Conservation (phyloP, 352 stramenopile genomes). For the Phytopythium oedochilum region DNA sequence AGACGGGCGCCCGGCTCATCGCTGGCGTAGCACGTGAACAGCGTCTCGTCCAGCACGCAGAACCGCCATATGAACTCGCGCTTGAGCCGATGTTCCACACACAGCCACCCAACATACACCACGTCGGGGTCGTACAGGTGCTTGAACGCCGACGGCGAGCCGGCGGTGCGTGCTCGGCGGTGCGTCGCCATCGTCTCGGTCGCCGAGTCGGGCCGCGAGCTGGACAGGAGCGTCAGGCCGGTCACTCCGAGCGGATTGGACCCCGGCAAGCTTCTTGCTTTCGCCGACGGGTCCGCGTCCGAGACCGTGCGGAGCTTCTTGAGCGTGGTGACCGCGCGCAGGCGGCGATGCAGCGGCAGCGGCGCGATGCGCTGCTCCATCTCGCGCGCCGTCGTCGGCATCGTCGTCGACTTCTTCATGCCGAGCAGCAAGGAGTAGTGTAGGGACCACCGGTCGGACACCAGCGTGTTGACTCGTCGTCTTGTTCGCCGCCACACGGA, state of each 20-base stretch:
- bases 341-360: not conserved
- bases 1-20: conserved; percentile 5
- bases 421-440: not conserved
- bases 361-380: conserved; percentile 1
- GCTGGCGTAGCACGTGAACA: conserved; percentile 22
- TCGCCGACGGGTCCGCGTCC: not conserved
- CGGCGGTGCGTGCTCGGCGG: not conserved
- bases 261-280: not conserved
- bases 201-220: not conserved
- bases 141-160: conserved; percentile 5
- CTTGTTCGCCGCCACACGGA: not conserved
- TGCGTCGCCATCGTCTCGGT: not conserved
- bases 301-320: conserved; percentile 7
- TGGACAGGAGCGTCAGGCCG: not conserved
- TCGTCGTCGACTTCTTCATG: conserved; percentile 16
- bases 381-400: conserved; percentile 14
- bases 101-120: conserved; percentile 33
- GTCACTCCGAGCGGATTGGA: not conserved
- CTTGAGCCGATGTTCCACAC: conserved; percentile 21
- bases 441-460: not conserved
- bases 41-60: conserved; percentile 34
- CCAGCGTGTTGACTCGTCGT: not conserved
- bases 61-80: conserved; percentile 33
- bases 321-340: not conserved
- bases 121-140: not conserved